Evolutionary conservation across 2,329 filamentous ascomycete species (phyloP), one percentile per base, ranked within the genome.

Genomic region (Arthrinium phaeospermum): DNA sequence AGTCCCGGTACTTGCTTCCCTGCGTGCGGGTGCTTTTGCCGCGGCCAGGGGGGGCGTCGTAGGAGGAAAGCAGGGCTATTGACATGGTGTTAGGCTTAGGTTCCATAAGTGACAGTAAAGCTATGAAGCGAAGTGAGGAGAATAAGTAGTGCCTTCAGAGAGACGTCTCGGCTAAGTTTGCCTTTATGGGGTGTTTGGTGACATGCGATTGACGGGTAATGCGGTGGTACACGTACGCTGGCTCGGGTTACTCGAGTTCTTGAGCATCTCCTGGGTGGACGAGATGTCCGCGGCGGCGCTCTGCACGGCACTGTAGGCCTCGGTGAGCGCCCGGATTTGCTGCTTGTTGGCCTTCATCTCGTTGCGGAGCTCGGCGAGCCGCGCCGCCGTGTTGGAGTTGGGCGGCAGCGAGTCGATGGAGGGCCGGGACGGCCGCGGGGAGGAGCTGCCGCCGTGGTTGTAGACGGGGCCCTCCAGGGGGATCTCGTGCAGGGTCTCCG

Each of bases 331-430:
- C 44, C 73, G 68, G 37, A 73, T 74, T 46, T 73, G 73, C n/a
- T 72, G 70, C 41, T 74, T 61, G 57, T 73, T 73, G 16, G 49
- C 69, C 24, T 72, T 72, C 70, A 73, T 72, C 69, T 73, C 73
- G 12, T 72, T 69, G 19, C 70, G 68, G 8, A 74, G 37, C 67
- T 73, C 71, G 4, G 72, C 70, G 13, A 74, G 53, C 19, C 73
- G 73, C 46, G 70, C 67, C 16, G 72, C 61, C 22, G 70, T 74
- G 53, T 49, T 46, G 16, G 71, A 70, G 5, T 51, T 47, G 30
- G 67, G 45, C 41, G 19, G 70, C 44, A 41, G 37, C 7, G 71
- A 72, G 47, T 74, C 72, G 19, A 57, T 69, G 22, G 73, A 72
- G 19, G 27, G 41, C 34, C 68, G 68, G 22, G 68, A 61, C 2